Base-by-base conservation (phyloP, 148 eudicot genomes). In the Arbutus unedo region DNA sequence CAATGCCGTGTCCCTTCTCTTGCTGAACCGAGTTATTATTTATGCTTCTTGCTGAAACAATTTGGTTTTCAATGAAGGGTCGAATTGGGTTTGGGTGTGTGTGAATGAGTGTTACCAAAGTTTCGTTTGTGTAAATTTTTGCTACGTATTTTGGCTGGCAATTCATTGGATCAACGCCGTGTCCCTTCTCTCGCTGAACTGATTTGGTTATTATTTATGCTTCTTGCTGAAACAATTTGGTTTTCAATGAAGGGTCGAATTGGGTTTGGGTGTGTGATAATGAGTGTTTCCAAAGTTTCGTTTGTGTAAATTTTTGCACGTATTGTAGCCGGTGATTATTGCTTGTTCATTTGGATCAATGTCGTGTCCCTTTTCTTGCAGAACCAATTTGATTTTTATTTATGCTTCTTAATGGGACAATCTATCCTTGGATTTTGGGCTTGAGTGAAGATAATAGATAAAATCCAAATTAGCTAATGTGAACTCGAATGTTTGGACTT, bases 11-110 rank as follows among this genome's bases (percentile, higher is more conserved):
- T 6, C 62, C 78, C 55, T 38, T 77, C 1, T 56, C 21, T 57
- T 19, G 68, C 23, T 57, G 68, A 56, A 57, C 25, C 48, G 0
- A 38, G 25, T 56, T 77, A 43, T 31, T 38, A 25, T 77, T 76
- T 15, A 3, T 53, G 45, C 45, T 53, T 76, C 19, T 76, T 75
- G 18, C 5, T 50, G 10, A 31, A 55, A 48, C n/a, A 9, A 49
- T 1, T 68, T 31, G 38, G 38, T 31, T 31, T 31, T 76, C n/a
- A 76, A 43, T 55, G 49, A 10, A 54, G 45, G 9, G 38, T 56
- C 68, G 67, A 57, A 16, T 78, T 78, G 51, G 68, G 31, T 78
- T 78, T n/a, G n/a, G n/a, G n/a, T n/a, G n/a, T n/a, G n/a, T n/a
- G n/a, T n/a, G n/a, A n/a, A n/a, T n/a, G n/a, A n/a, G n/a, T n/a